phyloP scores from a whole-genome alignment of 305 asterid species.

The Fraxinus platypoda region DNA sequence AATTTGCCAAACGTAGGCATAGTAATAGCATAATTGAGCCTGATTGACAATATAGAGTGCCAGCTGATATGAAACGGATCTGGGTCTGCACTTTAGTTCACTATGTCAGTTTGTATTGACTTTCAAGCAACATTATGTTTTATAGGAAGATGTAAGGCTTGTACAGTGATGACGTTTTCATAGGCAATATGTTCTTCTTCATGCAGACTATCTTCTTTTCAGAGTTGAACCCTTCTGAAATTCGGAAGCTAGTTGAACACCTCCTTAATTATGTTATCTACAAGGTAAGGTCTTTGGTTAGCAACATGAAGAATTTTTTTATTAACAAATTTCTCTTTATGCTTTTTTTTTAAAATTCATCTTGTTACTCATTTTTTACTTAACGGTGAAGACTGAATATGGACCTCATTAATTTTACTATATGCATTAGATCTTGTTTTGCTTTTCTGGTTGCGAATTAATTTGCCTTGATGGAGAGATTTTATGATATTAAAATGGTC shows the following conservation, averaged over 20 bases:
- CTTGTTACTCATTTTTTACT: not conserved
- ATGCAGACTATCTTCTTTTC: slow-evolving; percentile 80
- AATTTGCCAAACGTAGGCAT: not conserved
- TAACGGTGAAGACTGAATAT: slow-evolving; percentile 6
- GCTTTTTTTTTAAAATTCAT: not conserved
- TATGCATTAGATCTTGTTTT: not conserved
- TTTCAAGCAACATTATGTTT: not conserved
- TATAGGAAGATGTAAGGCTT: not conserved
- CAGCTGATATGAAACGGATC: not conserved
- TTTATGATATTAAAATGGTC: not conserved
- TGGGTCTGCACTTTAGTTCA: not conserved
- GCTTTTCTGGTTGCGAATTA: slow-evolving; percentile 3
- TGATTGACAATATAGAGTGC: not conserved
- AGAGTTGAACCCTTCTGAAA: slow-evolving; percentile 66
- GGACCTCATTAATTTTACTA: not conserved
- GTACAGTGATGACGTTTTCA: not conserved
- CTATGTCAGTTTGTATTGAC: not conserved
- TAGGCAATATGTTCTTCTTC: slow-evolving; percentile 2
- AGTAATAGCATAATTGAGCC: not conserved
- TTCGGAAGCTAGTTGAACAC: slow-evolving; percentile 69
- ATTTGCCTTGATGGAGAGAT: slow-evolving; percentile 7
- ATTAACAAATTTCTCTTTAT: not conserved
- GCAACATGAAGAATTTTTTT: not conserved
- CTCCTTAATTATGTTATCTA: slow-evolving; percentile 71
- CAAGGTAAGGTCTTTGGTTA: slow-evolving; percentile 47